phyloP scores from a whole-genome alignment of 2,329 filamentous ascomycete species.

The Aspergillus japonicus region DNA sequence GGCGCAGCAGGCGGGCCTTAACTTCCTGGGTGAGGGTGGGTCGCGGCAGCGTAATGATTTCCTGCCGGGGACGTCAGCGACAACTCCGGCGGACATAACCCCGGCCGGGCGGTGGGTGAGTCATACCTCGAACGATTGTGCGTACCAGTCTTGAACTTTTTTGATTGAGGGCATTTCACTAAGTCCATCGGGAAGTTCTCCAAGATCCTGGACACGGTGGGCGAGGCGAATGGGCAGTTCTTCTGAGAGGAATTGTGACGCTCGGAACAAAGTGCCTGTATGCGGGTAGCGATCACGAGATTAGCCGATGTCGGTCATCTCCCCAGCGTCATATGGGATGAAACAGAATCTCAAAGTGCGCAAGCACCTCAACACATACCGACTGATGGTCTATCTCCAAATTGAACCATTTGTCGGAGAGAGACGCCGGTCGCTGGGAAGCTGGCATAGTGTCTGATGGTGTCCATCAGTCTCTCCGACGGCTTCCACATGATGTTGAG shows the following conservation, averaged over 20 bases:
- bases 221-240: slow-evolving; percentile 95
- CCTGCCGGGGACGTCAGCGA: slow-evolving; percentile 49
- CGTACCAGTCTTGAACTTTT: slow-evolving; percentile 97
- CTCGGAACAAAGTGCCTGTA: slow-evolving; percentile 88
- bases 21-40: slow-evolving; percentile 74
- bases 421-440: slow-evolving; percentile 97
- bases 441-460: slow-evolving; percentile 93
- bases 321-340: slow-evolving; percentile 3
- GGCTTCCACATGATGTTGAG: slow-evolving; percentile 78
- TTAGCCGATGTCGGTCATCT: slow-evolving; percentile 14
- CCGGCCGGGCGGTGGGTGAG: slow-evolving; percentile 11
- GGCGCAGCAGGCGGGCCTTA: slow-evolving; percentile 69
- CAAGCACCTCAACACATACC: slow-evolving; percentile 53
- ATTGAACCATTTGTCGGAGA: slow-evolving; percentile 98
- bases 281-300: slow-evolving; percentile 8
- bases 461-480: slow-evolving; percentile 87
- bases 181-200: slow-evolving; percentile 87
- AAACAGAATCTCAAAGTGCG: not conserved
- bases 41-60: slow-evolving; percentile 83
- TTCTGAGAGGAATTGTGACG: slow-evolving; percentile 96
- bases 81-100: not conserved
- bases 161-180: slow-evolving; percentile 97
- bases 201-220: slow-evolving; percentile 92
- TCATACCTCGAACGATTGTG: slow-evolving; percentile 95
- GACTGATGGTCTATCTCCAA: slow-evolving; percentile 88